Conservation (phyloP, 768 basidiomycete species). For the Cantharellus anzutake region DNA sequence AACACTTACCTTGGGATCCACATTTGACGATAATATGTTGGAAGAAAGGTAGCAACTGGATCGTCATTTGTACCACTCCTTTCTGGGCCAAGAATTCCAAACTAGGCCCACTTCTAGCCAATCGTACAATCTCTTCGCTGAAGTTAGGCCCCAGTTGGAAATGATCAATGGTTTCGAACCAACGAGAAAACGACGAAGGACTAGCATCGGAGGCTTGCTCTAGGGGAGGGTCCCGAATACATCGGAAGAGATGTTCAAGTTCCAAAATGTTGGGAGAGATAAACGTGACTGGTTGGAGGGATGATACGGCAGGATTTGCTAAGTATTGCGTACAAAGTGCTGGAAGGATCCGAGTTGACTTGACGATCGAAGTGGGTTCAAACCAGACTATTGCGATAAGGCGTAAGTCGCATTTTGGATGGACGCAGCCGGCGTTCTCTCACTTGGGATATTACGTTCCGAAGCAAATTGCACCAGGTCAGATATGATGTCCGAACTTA, state of each 20-base stretch:
- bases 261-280: conserved; percentile 78
- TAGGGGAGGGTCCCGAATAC: background rate
- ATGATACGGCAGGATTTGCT: background rate
- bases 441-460: conserved; percentile 32
- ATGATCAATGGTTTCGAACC: conserved; percentile 48
- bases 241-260: conserved; percentile 26
- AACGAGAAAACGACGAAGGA: conserved; percentile 13
- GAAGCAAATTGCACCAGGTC: conserved; percentile 34
- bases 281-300: conserved; percentile 37
- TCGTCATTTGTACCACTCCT: conserved; percentile 63
- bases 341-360: conserved; percentile 51
- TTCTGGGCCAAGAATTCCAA: conserved; percentile 44
- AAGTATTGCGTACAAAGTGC: conserved; percentile 19
- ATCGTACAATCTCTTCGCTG: conserved; percentile 31
- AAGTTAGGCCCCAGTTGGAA: conserved; percentile 44
- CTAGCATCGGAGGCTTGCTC: background rate
- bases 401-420: background rate
- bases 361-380: conserved; percentile 84
- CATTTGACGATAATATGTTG: conserved; percentile 73
- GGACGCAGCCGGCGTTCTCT: conserved; percentile 10
- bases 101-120: no score
- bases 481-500: conserved; percentile 34
- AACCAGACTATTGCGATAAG: conserved; percentile 6
- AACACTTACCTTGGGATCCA: conserved; percentile 29
- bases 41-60: conserved; percentile 71